Evolutionary conservation across 202 grass and related monocot genomes (phyloP), one percentile per base, ranked within the genome.

Genomic region (Saccharum hybrid): DNA sequence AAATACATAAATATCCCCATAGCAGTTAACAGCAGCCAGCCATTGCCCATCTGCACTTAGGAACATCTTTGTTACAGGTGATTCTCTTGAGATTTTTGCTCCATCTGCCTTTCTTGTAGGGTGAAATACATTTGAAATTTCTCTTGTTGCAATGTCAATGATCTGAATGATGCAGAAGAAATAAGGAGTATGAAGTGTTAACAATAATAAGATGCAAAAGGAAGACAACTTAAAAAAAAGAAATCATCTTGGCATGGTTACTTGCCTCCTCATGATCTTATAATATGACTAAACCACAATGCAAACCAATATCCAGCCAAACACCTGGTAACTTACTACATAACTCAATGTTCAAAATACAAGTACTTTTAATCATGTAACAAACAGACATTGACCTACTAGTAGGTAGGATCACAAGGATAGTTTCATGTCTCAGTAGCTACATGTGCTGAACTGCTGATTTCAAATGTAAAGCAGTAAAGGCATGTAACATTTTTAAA

Each of bases 1-100:
- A 75, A 96, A 96, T 81, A 99, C 69, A 81, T 94, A 99, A 59
- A 99, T 89, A 87, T 99, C 97, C 30, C 93, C 97, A 80, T 89
- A 92, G 77, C 89, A 96, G 88, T 88, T 96, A 66, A 85, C 80
- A 28, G 91, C 88, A 73, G 89, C 88, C 38, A 99, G 67, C 97
- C 97, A 99, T 70, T 99, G 97, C 51, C 97, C 97, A 75, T 99
- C 97, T 45, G 38, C 63, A 67, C 97, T 96, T 26, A 72, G 78
- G 82, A 94, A 96, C 97, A 99, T 99, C 88, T 92, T 94, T 8
- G 90, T 96, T 61, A 91, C 83, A 10, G 93, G 93, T 88, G 91
- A 85, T 67, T 99, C 97, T 80, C 84, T 85, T 46, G 88, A 80
- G 73, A 48, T 68, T 83, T 89, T 84, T 66, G 51, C 64, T 78